Evolutionary conservation across 129 eudicot genomes (phyloP), one percentile per base, ranked within the genome.

Genomic region (Smallanthus sonchifolius): DNA sequence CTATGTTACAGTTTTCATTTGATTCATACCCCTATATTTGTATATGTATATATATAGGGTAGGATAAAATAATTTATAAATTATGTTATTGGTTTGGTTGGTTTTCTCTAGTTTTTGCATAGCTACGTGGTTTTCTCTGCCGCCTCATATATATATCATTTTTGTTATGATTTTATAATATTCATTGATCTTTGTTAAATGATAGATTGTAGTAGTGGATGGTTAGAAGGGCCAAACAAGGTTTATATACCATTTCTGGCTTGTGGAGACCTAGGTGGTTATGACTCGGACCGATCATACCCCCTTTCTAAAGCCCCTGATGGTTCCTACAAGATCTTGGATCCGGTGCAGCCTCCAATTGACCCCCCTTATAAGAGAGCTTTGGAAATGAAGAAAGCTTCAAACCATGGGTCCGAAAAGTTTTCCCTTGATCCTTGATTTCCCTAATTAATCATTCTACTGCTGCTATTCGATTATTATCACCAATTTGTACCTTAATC

Each of bases 321-420:
- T 16, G 99, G 99, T 59, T 70, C 75, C 19, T 91, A 91, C 75
- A 84, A 82, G 66, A 83, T 84, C 73, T 79, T 94, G 81, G 99
- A 94, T 78, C 99, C 99, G 2, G 90, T 94, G 34, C 99, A 94
- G 69, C 99, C 99, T 10, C 99, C 99, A 7, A 95, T 95, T 17
- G 99, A 91, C 54, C 99, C 99, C 0, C 99, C 99, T 20, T 95
- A 95, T 77, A 95, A 95, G 73, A 88, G 94, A 79, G 99, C 99
- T 82, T 79, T 95, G 15, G 92, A 95, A 76, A 83, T 95, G 88
- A 87, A 88, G 85, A 95, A 95, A 83, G 99, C 97, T 75, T 84
- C 84, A 6, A 87, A 74, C 81, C 96, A 95, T 71, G 93, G 88
- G 40, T 62, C 83, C 32, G 83, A 90, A 57, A 86, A 82, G 67